Evolutionary conservation across 2,329 filamentous ascomycete genomes (phyloP).

Genomic region (Drechslerella dactyloides): DNA sequence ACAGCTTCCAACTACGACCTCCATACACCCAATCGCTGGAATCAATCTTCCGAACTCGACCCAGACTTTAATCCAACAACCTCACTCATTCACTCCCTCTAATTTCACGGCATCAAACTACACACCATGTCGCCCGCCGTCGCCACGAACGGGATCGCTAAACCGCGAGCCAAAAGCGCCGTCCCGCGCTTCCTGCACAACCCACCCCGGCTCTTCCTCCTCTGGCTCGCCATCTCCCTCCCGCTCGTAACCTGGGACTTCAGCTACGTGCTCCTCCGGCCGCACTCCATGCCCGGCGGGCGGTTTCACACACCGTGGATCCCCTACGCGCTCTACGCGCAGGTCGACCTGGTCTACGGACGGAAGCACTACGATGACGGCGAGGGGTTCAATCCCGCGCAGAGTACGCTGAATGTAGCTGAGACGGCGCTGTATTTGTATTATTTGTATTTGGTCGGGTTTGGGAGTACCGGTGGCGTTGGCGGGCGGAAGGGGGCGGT

Average conservation of each 20-base stretch:
- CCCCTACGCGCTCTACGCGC: slow-evolving; percentile 81
- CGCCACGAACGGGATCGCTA: not conserved
- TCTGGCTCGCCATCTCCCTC: slow-evolving; percentile 77
- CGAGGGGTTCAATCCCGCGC: slow-evolving; percentile 79
- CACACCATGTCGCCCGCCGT: not conserved
- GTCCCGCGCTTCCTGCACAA: slow-evolving; percentile 24
- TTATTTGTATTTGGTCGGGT: slow-evolving; percentile 63
- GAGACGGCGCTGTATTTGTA: slow-evolving; percentile 71
- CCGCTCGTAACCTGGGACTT: slow-evolving; percentile 84
- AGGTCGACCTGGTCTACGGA: slow-evolving; percentile 81
- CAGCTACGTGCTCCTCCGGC: slow-evolving; percentile 77
- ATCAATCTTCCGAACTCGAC: no score
- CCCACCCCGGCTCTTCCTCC: slow-evolving; percentile 57
- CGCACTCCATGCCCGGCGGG: slow-evolving; percentile 81
- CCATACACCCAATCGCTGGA: not conserved
- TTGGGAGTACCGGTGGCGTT: slow-evolving; percentile 59
- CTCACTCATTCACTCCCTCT: not conserved
- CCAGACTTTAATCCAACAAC: no score
- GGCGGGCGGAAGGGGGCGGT: slow-evolving; percentile 64
- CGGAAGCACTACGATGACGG: slow-evolving; percentile 71
- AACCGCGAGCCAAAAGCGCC: not conserved
- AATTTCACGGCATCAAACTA: not conserved
- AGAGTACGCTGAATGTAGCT: slow-evolving; percentile 71
- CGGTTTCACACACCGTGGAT: slow-evolving; percentile 74
- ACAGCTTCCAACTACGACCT: no score